Evolutionary conservation across 106 monocot genomes (phyloP), one percentile per base, ranked within the genome.

Genomic region (Acanthochlamys bracteata): DNA sequence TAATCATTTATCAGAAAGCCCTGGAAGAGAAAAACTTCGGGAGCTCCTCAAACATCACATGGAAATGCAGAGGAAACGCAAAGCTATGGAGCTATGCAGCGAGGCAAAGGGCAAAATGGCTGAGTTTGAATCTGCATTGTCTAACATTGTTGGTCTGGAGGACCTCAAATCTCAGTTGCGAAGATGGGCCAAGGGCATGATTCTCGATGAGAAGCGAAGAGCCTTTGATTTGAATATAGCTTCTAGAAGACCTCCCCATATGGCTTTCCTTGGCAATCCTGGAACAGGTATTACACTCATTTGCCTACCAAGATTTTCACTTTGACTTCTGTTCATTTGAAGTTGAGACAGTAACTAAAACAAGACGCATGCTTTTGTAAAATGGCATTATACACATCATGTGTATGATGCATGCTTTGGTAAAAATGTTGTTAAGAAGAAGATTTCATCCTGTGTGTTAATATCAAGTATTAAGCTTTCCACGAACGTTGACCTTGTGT

Each of bases 221-320:
- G 61, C 80, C 16, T 20, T 96, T 55, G 96, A 88, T n/a, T 82
- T 96, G 49, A 81, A 53, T 20, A 78, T 96, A 46, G 78, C 84
- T 26, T 56, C 66, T 33, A 87, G 88, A 67, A 90, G 67, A 53
- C 70, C 80, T 41, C 91, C 90, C 10, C 96, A 96, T 53, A 96
- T 96, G 96, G 96, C 96, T 53, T 96, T 96, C 66, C 80, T 95
- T 66, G 95, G 96, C 27, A 96, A 83, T 55, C 96, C 95, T 51
- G 90, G 95, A 59, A 91, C 96, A 69, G 91, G 90, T 91, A 83
- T 58, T 26, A 46, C 14, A 46, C n/a, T n/a, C n/a, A n/a, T n/a
- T n/a, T n/a, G n/a, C n/a, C n/a, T n/a, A n/a, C n/a, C n/a, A n/a
- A 15, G 54, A 17, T 55, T 55, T 55, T 13, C 16, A 6, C n/a